A percentile compares a stretch with the other conserved stretches of the same genome.
phyloP scores from a whole-genome alignment of 495 filamentous ascomycete species.

The Pyrenula massariospora region DNA sequence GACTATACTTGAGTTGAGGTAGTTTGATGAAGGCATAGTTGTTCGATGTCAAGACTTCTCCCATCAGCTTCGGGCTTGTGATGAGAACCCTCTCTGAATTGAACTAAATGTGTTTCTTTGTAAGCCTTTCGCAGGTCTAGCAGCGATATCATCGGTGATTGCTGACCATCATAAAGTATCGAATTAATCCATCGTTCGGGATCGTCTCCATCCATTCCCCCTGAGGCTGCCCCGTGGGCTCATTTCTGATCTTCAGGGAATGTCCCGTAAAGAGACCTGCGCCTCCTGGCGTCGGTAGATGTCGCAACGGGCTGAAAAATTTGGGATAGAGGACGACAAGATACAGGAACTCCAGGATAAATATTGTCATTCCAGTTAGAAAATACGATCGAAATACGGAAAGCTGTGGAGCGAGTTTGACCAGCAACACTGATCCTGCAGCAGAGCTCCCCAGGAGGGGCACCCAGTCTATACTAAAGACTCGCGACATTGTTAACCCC shows the following conservation, averaged over 20 bases:
- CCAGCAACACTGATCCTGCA: constrained; percentile 1
- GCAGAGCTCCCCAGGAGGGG: neutral
- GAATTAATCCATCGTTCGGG: constrained; percentile 72
- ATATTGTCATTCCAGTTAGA: constrained; percentile 10
- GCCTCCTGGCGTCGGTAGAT: constrained; percentile 44
- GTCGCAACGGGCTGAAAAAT: constrained; percentile 57
- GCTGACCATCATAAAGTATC: constrained; percentile 33
- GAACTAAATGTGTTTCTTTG: constrained; percentile 38
- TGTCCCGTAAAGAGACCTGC: constrained; percentile 32
- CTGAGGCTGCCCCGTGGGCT: constrained; percentile 44
- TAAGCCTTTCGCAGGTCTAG: neutral
- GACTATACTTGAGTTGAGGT: constrained; percentile 29
- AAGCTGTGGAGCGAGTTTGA: constrained; percentile 21
- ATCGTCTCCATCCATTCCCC: constrained; percentile 52
- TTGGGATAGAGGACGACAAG: constrained; percentile 53
- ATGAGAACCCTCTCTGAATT: constrained; percentile 62
- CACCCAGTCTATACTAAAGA: neutral
- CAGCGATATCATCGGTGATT: neutral
- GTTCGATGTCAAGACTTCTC: constrained; percentile 53
- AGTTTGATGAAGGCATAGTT: constrained; percentile 79
- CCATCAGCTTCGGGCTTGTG: constrained; percentile 51
- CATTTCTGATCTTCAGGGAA: constrained; percentile 29
- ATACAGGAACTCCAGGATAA: constrained; percentile 26
- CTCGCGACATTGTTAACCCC: neutral
- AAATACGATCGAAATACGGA: constrained; percentile 17